phyloP scores from a whole-genome alignment of 73 alveolate species.

The Breviolum minutum region DNA sequence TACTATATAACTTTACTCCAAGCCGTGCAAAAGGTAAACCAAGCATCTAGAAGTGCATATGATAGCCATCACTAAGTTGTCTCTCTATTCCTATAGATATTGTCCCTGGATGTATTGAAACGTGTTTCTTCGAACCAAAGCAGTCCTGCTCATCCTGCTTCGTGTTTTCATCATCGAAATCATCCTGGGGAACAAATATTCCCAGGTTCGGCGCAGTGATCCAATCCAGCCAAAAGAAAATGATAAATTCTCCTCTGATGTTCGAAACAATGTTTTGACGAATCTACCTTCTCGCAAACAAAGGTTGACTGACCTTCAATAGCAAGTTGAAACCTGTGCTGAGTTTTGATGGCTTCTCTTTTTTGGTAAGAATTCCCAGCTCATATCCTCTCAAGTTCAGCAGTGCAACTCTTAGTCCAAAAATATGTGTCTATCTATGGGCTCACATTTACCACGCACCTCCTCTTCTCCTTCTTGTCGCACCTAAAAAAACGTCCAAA shows the following conservation, averaged over 20 bases:
- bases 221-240: neutral
- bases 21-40: no score
- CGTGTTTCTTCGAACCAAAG: neutral
- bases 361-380: no score
- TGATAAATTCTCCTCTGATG: neutral
- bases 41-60: no score
- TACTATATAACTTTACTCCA: no score
- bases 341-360: neutral
- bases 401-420: neutral
- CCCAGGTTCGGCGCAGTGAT: no score
- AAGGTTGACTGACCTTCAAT: no score
- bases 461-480: constrained; percentile 39
- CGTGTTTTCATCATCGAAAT: constrained; percentile 1
- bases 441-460: neutral
- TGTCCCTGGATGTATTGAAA: neutral
- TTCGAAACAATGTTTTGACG: neutral
- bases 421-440: neutral
- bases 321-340: neutral
- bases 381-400: no score
- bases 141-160: constrained; percentile 28
- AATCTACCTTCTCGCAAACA: neutral
- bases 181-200: neutral
- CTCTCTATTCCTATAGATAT: no score
- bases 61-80: no score
- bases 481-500: neutral